phyloP scores from a whole-genome alignment of 257 asterid genomes.

The Jaltomata sinuosa region DNA sequence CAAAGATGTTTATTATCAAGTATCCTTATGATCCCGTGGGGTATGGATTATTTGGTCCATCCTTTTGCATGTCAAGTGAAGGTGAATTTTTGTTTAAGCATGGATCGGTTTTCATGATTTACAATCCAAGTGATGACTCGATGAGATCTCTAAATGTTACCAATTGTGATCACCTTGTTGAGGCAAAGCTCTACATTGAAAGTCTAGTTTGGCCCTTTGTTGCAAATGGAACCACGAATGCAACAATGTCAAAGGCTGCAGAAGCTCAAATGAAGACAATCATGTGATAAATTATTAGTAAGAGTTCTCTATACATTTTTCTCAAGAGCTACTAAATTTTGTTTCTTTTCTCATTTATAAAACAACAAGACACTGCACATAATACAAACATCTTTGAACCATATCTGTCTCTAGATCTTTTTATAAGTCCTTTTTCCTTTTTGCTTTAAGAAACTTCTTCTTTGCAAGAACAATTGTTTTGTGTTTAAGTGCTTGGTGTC shows the following conservation, averaged over 20 bases:
- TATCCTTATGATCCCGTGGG: too few species aligned
- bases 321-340: not conserved
- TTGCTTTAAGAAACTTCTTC: not conserved
- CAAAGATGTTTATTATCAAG: too few species aligned
- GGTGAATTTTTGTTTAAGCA: too few species aligned
- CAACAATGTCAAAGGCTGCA: not conserved
- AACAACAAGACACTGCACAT: not conserved
- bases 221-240: not conserved
- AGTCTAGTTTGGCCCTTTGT: conserved; percentile 22
- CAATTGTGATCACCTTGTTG: too few species aligned
- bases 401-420: not conserved
- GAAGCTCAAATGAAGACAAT: not conserved
- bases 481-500: not conserved
- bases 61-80: too few species aligned
- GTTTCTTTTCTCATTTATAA: not conserved
- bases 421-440: not conserved
- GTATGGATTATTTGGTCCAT: too few species aligned
- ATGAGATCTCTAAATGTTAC: too few species aligned
- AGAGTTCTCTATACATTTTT: not conserved
- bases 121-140: too few species aligned
- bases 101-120: too few species aligned
- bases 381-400: not conserved
- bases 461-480: not conserved
- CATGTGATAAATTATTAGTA: not conserved
- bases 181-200: conserved; percentile 2